Evolutionary conservation across 306 rosid species (phyloP), one percentile per base, ranked within the genome.

Genomic region (Cucurbita argyrosperma): DNA sequence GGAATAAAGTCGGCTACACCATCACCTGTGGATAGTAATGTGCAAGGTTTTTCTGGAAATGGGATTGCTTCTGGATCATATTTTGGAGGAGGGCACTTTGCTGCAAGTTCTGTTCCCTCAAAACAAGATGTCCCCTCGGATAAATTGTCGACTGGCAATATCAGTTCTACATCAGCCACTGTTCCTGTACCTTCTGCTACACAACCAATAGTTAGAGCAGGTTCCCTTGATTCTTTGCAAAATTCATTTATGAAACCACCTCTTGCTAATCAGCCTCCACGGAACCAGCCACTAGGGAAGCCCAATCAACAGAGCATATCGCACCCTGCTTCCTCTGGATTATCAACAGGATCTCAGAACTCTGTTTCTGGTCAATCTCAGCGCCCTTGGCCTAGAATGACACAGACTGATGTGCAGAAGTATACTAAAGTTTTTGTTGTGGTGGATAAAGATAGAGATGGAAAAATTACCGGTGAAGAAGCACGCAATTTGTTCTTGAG

Each of bases 371-470:
- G 78, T 81, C 96, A 80, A 80, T 76, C 92, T 71, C 96, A 84
- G 61, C 55, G 76, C 77, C 80, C 87, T 10, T 95, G 99, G 97
- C 99, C 99, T 68, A 87, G 88, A 85, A 91, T 95, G 90, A 79
- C 88, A 59, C 89, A 76, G 77, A 83, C 80, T 77, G 92, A 90
- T 84, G 87, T 88, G 82, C 96, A 95, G 85, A 95, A 88, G 86
- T 95, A 95, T 77, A 79, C 84, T 35, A 90, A 89, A 84, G 97
- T 95, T 40, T 95, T 95, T 80, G 76, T 88, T 82, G 92, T 87
- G 80, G 99, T 95, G 69, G 99, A 95, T 83, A 87, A 87, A 1
- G 99, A 95, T 80, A 87, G 90, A 84, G 99, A 95, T 81, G 99
- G 97, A 70, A 95, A 88, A 84, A 91, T 95, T 70, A 95, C 93